These are phyloP conservation scores for Pseudisothecium myosuroides DNA, from an alignment of 225 moss, liverwort and hornwort species.

Conservation along the genomic window DNA sequence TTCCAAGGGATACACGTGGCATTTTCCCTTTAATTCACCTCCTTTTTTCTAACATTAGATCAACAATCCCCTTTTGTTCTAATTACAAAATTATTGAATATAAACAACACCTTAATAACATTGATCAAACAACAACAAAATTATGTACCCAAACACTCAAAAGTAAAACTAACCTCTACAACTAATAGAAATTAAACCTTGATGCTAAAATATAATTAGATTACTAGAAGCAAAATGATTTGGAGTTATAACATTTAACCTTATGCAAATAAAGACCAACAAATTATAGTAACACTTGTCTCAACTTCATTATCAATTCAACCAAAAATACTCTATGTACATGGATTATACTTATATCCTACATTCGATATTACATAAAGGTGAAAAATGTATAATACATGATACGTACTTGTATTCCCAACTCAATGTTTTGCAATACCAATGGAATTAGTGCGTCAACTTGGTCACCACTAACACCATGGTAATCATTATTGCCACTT, in stretches of 20 bases:
- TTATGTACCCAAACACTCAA: background rate
- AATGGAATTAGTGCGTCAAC: background rate
- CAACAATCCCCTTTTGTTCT: background rate
- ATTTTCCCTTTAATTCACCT: background rate
- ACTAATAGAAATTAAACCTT: background rate
- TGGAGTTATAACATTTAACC: background rate
- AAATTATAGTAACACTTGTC: background rate
- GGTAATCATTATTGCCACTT: conserved; percentile 27
- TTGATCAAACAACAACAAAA: too few relatives aligned
- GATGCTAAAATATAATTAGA: background rate
- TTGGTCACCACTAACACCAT: background rate
- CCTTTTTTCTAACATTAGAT: background rate
- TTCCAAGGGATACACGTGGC: too few relatives aligned
- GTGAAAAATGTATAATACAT: background rate
- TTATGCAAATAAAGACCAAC: background rate
- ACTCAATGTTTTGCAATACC: background rate
- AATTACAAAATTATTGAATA: background rate
- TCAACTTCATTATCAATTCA: background rate
- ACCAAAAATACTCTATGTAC: accelerated
- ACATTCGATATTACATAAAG: background rate
- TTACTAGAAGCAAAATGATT: background rate
- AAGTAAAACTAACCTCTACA: background rate
- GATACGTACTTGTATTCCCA: background rate
- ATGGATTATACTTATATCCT: too few relatives aligned
- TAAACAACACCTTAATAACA: too few relatives aligned